Evolutionary conservation across 2,329 filamentous ascomycete species (phyloP), one percentile per base, ranked within the genome.

Genomic region (Periconia macrospinosa): DNA sequence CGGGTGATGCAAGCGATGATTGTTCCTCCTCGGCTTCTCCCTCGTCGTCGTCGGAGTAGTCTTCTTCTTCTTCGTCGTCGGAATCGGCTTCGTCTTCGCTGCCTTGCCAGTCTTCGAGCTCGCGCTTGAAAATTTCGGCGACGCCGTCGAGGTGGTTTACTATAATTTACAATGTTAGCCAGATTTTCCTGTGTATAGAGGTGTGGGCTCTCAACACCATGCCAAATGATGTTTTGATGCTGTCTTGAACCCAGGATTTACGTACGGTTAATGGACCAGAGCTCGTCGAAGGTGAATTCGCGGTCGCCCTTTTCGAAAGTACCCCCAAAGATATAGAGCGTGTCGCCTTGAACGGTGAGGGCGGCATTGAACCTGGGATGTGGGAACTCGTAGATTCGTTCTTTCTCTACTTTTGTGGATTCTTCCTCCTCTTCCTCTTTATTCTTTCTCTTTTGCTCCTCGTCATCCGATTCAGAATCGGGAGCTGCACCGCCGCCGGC

Each of bases 291-390:
- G 0, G 92, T 97, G 67, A 90, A 96, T 73, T 99, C 94, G 19
- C 91, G 84, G 66, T 99, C 94, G 17, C 91, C 93, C 70, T 96
- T 94, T 70, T 99, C 94, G 66, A 89, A 97, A 0, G 93, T 99
- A 17, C 94, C 94, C 30, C 94, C 92, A 67, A 95, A 97, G 50
- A 97, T 91, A 75, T 93, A 99, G 1, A 97, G 81, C 9, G 90
- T 86, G 71, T 99, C 94, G 60, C 92, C 91, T 74, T 97, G 92
- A 0, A 97, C 91, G 0, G 93, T 86, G 40, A 97, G 78, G 61
- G 94, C 90, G 1, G 92, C 88, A 63, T 97, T 97, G 78, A 99
- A 99, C 48, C 94, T 83, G 17, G 86, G 83, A 65, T 97, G 92
- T 3, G 94, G 94, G 70, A 95, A 87, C 70, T 96, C 92, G 78